Conservation (phyloP, 2,329 filamentous ascomycete species). For the Trichoderma sp. region DNA sequence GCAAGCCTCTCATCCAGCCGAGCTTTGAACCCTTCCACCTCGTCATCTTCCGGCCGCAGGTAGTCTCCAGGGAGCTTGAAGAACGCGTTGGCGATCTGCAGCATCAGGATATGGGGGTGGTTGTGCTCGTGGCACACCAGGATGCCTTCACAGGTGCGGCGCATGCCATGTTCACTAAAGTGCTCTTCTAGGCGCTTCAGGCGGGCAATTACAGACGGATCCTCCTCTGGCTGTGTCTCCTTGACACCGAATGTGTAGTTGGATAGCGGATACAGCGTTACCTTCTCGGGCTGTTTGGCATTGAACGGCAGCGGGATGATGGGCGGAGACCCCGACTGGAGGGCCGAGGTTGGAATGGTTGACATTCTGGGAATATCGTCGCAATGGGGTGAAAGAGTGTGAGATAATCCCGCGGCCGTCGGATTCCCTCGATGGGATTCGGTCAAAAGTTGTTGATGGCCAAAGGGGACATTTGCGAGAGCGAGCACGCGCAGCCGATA, state of each 20-base stretch:
- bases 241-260: conserved; percentile 99
- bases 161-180: conserved; percentile 89
- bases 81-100: conserved; percentile 98
- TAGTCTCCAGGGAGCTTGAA: conserved; percentile 99
- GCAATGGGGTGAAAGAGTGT: background rate
- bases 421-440: background rate
- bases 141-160: conserved; percentile 93
- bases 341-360: conserved; percentile 71
- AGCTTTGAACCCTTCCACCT: conserved; percentile 90
- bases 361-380: conserved; percentile 58
- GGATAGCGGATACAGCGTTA: conserved; percentile 89
- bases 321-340: conserved; percentile 77
- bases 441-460: conserved; percentile 9
- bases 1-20: conserved; percentile 91
- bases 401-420: background rate
- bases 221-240: conserved; percentile 96
- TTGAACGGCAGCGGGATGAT: conserved; percentile 81
- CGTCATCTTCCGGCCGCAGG: conserved; percentile 82
- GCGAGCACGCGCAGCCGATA: conserved; percentile 11
- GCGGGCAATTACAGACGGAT: conserved; percentile 89
- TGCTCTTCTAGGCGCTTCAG: conserved; percentile 95
- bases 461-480: conserved; percentile 9
- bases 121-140: conserved; percentile 99
- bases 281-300: conserved; percentile 81
- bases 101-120: conserved; percentile 97